Evolutionary conservation across 352 stramenopile genomes (phyloP), one percentile per base, ranked within the genome.

Genomic region (Phytophthora boehmeriae): DNA sequence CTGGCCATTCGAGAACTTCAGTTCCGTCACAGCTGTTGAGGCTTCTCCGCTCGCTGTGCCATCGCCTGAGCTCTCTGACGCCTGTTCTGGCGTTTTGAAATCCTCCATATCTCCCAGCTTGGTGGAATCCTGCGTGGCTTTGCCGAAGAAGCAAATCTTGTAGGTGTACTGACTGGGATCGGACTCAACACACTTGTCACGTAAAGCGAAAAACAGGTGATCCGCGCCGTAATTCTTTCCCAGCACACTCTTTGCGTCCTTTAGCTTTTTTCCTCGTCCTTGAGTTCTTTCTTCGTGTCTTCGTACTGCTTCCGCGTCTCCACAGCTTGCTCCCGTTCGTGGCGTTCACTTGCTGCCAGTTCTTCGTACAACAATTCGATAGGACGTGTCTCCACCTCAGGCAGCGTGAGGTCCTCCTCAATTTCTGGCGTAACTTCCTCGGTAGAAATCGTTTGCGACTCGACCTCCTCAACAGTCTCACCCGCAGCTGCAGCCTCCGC

Each of bases 71-170:
- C 27, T 42, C 13, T 61, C 42, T 25, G 14, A 47, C 56, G 45
- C 16, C 30, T 27, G 5, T 13, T 60, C 46, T 5, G 36, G 22
- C 8, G 10, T 35, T 27, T 58, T 63, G 5, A 78, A 62, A 1
- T 81, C 63, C 34, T 85, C 60, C 84, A 93, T 93, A 17, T 71
- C 38, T 32, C 90, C 90, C 11, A 97, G 47, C 22, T 78, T 91
- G 36, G 77, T 95, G 16, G 50, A 49, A 50, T 96, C 89, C 56
- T 97, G 91, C 20, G 85, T 91, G 9, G 90, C 86, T 11, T 76
- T 75, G 27, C 84, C 87, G 53, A 93, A 97, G 17, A 92, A 87
- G 67, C 90, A 97, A 17, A 94, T 62, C 35, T 83, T 80, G 73
- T 97, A 97, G 51, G 53, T 89, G 76, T 97, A 97, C 54, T 94